Base-by-base conservation (phyloP, 2,329 filamentous ascomycete species). In the Emergomyces orientalis region DNA sequence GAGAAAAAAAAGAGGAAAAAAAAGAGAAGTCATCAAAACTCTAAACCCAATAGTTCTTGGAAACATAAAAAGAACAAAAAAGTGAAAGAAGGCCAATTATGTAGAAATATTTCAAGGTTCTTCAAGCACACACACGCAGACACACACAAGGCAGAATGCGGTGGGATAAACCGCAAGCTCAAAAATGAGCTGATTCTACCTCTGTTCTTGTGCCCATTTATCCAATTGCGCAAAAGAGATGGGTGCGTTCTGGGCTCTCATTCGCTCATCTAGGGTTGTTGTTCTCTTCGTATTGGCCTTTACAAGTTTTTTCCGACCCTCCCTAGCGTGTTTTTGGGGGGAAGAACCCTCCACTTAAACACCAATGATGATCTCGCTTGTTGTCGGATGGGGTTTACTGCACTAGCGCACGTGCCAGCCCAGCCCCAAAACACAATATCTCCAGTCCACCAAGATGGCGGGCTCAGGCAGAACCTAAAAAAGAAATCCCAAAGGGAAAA, bases 1-100 rank as follows among this genome's bases (percentile, higher is more conserved):
- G 49, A 61, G 64, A 60, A 65, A 58, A 63, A 64, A 66, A 65
- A 61, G 56, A 30, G 64, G 67, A 65, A 71, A 45, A 37, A 25
- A 32, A 25, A 39, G 47, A 6, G 19, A n/a, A 39, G 41, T 14
- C 32, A 37, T 39, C 13, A 41, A 34, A 30, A 55, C 47, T 22
- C 13, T 17, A 27, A 51, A 25, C 37, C 37, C 37, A 3, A 22
- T 14, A 0, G 3, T 7, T 25, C 1, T 22, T 25, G 11, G 11
- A 11, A 27, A 49, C 7, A n/a, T 45, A 22, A 45, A 43, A 22
- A n/a, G 43, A 47, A 45, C 43, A 2, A 47, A 47, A 22, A 22
- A 47, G 13, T 5, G 37, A 39, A 39, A 14, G 14, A 39, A 17
- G 37, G 37, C 9, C 37, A 8, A 39, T 39, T 39, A 39, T 39